phyloP scores from a whole-genome alignment of 495 filamentous ascomycete genomes.

The Aspergillus indologenus region DNA sequence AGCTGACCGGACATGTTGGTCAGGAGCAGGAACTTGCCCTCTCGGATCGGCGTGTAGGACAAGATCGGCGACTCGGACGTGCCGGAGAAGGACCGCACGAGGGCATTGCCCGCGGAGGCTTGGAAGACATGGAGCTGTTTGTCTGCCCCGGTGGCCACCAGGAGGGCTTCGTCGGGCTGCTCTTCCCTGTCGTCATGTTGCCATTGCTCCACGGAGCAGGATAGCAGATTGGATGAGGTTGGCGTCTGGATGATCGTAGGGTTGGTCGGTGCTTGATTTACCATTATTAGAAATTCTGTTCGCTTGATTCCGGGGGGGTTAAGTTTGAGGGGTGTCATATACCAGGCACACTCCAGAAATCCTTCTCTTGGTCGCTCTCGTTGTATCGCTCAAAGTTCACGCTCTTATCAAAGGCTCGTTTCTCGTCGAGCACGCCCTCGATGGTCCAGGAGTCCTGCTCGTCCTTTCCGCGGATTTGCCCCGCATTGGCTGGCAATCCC shows the following conservation, averaged over 20 bases:
- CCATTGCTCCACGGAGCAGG: slow-evolving; percentile 47
- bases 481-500: slow-evolving; percentile 45
- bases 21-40: slow-evolving; percentile 40
- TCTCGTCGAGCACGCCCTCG: slow-evolving; percentile 63
- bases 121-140: slow-evolving; percentile 47
- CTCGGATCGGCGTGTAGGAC: slow-evolving; percentile 37
- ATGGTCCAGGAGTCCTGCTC: slow-evolving; percentile 55
- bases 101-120: slow-evolving; percentile 23
- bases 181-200: slow-evolving; percentile 17
- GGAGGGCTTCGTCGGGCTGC: slow-evolving; percentile 14
- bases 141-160: slow-evolving; percentile 54
- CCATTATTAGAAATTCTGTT: neutral
- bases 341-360: slow-evolving; percentile 52
- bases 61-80: slow-evolving; percentile 62
- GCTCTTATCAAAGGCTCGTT: slow-evolving; percentile 58
- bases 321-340: neutral
- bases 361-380: slow-evolving; percentile 33
- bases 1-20: slow-evolving; percentile 65
- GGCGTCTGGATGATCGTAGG: slow-evolving; percentile 41
- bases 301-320: neutral
- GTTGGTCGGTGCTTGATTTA: slow-evolving; percentile 50
- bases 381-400: slow-evolving; percentile 54
- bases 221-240: slow-evolving; percentile 52
- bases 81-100: slow-evolving; percentile 29
- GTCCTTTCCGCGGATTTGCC: slow-evolving; percentile 31